A percentile compares a stretch with the other conserved stretches of the same genome.
Evolutionary conservation across 495 filamentous ascomycete genomes (phyloP).

Genomic region (Tuber calosporum): DNA sequence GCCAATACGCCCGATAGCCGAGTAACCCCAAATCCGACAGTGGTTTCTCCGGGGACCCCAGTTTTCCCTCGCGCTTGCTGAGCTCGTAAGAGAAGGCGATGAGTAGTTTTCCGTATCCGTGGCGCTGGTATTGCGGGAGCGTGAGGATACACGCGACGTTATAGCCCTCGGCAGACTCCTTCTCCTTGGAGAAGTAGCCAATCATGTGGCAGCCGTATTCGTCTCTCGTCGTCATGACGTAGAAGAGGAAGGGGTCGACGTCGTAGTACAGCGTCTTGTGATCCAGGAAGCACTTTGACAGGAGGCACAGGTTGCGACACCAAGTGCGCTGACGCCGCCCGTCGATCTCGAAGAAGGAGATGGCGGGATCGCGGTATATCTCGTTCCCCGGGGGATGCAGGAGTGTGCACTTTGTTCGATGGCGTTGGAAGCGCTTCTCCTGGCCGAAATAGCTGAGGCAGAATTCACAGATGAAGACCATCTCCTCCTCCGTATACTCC

Average conservation of each 20-base stretch:
- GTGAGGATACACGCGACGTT: slow-evolving; percentile 98
- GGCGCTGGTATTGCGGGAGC: slow-evolving; percentile 88
- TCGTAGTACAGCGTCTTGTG: slow-evolving; percentile 99
- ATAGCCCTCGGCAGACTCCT: slow-evolving; percentile 90
- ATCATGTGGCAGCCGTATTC: slow-evolving; percentile 85
- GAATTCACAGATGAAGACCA: slow-evolving; percentile 96
- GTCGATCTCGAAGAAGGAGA: slow-evolving; percentile 97
- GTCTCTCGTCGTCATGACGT: slow-evolving; percentile 87
- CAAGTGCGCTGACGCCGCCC: slow-evolving; percentile 89
- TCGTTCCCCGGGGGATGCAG: slow-evolving; percentile 94
- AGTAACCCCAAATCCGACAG: slow-evolving; percentile 87
- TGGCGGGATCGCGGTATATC: slow-evolving; percentile 89
- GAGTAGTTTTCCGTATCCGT: slow-evolving; percentile 82
- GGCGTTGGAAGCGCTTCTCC: slow-evolving; percentile 67
- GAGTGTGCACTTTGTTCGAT: slow-evolving; percentile 83
- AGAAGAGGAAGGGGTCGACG: slow-evolving; percentile 96
- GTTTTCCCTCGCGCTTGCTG: slow-evolving; percentile 85
- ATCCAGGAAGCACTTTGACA: slow-evolving; percentile 93
- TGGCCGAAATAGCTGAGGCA: slow-evolving; percentile 86
- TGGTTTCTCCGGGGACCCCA: slow-evolving; percentile 93
- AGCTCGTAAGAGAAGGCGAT: slow-evolving; percentile 98
- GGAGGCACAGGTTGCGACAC: slow-evolving; percentile 91
- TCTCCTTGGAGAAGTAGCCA: slow-evolving; percentile 97
- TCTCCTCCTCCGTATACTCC: slow-evolving; percentile 72
- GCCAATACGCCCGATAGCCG: slow-evolving; percentile 93